phyloP scores from a whole-genome alignment of 2,329 filamentous ascomycete species.

The Epicoccum nigrum region DNA sequence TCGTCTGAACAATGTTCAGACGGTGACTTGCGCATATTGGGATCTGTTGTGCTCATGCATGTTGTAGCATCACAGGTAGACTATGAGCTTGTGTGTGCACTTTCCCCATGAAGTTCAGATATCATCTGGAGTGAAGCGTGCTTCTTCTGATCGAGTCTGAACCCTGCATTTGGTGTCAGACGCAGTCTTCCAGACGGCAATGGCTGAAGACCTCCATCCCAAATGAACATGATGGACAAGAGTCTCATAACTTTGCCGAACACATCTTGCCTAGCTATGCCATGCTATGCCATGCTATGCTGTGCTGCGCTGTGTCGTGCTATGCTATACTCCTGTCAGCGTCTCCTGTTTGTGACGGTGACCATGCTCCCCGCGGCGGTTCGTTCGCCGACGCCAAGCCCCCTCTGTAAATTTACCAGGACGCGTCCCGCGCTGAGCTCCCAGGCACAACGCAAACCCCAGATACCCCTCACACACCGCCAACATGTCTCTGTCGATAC shows the following conservation, averaged over 20 bases:
- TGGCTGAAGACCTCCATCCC: background rate
- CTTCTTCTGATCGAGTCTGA: background rate
- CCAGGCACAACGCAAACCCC: conserved; percentile 37
- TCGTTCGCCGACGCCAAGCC: conserved; percentile 8
- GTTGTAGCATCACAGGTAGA: no score
- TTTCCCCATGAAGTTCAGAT: background rate
- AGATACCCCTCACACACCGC: conserved; percentile 38
- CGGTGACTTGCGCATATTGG: background rate
- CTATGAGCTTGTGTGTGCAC: no score
- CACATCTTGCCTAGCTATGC: no score
- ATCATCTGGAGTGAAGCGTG: background rate
- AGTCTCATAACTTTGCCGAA: no score
- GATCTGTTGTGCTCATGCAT: background rate
- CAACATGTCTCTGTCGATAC: conserved; percentile 93
- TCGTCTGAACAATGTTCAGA: background rate
- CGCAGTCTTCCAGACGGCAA: background rate
- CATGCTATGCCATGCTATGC: no score
- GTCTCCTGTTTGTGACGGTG: background rate
- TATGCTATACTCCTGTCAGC: background rate
- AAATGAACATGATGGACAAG: no score
- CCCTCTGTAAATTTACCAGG: conserved; percentile 17
- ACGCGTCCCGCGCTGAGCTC: conserved; percentile 41
- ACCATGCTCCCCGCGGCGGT: conserved; percentile 1
- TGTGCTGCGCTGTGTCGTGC: no score
- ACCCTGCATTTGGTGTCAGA: background rate